These are phyloP conservation scores for Aspergillus panamensis DNA, from an alignment of 495 filamentous ascomycete genomes.

Conservation along the genomic window DNA sequence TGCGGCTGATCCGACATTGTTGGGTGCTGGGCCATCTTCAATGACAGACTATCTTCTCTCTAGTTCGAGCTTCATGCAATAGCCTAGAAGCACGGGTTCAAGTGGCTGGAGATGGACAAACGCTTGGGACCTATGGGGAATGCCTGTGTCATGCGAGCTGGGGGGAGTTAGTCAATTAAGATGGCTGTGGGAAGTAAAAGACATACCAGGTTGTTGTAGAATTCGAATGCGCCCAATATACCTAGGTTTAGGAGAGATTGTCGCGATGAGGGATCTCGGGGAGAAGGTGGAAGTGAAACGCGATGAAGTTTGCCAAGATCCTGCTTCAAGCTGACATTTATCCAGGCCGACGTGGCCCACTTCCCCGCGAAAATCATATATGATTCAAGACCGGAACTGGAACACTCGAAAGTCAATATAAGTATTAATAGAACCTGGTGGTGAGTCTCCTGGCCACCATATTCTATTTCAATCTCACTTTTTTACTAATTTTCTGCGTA, in stretches of 20 bases:
- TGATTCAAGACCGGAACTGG: neutral
- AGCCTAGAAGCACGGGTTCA: neutral
- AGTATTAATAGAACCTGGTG: neutral
- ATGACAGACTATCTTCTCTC: neutral
- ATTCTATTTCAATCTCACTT: no score
- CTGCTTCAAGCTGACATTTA: neutral
- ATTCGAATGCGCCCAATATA: no score
- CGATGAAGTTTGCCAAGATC: neutral
- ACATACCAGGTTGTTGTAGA: no score
- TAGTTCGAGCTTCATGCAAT: neutral
- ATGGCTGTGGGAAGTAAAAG: no score
- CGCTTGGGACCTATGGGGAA: no score
- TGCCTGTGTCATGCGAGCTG: no score
- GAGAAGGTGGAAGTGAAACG: neutral
- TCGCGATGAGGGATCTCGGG: neutral
- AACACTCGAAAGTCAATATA: neutral
- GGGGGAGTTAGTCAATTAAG: no score
- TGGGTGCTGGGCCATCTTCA: conserved; percentile 21
- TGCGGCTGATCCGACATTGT: conserved; percentile 17
- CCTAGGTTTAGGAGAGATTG: no score
- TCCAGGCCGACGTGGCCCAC: neutral
- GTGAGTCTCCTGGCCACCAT: no score
- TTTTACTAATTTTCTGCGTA: no score
- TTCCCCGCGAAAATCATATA: neutral
- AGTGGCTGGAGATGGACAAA: neutral